Percentiles rank a stretch among this genome's conserved stretches.
Evolutionary conservation across 192 early-diverging fungal species (phyloP).

Genomic region (Backusella luteola): DNA sequence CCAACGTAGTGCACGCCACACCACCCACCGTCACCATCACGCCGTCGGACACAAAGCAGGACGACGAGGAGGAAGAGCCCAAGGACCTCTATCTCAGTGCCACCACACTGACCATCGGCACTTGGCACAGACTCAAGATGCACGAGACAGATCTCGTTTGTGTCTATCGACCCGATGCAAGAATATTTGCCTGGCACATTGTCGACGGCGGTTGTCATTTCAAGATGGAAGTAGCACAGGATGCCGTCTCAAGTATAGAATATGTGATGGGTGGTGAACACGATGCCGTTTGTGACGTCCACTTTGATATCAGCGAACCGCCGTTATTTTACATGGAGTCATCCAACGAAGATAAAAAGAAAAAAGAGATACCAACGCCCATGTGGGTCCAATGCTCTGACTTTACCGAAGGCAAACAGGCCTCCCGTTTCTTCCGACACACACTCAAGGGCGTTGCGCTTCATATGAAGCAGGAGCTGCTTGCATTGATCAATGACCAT

Average conservation of each 20-base stretch:
- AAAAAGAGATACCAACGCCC: not conserved
- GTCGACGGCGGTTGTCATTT: slow-evolving; percentile 54
- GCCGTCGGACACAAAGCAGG: not conserved
- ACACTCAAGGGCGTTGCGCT: slow-evolving; percentile 45
- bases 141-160: slow-evolving; percentile 50
- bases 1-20: not conserved
- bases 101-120: slow-evolving; percentile 60
- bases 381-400: slow-evolving; percentile 59
- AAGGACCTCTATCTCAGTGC: slow-evolving; percentile 39
- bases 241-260: slow-evolving; percentile 49
- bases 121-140: slow-evolving; percentile 59
- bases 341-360: slow-evolving; percentile 6
- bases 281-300: slow-evolving; percentile 44
- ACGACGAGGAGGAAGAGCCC: not conserved
- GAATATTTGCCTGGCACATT: slow-evolving; percentile 61
- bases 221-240: slow-evolving; percentile 62
- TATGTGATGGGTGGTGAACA: slow-evolving; percentile 39
- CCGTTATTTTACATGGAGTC: slow-evolving; percentile 62
- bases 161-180: slow-evolving; percentile 46
- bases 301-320: slow-evolving; percentile 48
- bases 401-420: slow-evolving; percentile 63
- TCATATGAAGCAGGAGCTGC: slow-evolving; percentile 25
- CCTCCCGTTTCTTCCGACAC: slow-evolving; percentile 50
- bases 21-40: not conserved
- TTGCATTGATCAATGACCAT: slow-evolving; percentile 18